Percentiles rank a stretch among this genome's conserved stretches.
Evolutionary conservation across 164 flowering plant genomes (phyloP).

Genomic region (Liquidambar formosana): DNA sequence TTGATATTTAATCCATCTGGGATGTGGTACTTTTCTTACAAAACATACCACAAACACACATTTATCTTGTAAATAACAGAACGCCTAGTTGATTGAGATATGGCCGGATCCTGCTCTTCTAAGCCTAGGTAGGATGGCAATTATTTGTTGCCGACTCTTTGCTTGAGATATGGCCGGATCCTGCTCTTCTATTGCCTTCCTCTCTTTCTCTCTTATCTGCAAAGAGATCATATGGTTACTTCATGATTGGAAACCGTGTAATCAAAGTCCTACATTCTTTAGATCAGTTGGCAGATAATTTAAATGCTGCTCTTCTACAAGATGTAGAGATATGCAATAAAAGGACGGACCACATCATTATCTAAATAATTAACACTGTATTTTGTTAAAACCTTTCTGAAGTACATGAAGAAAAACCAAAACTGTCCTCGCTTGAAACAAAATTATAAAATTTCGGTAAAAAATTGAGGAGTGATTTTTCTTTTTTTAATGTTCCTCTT

Average conservation of each 20-base stretch:
- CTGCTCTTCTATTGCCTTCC: constrained; percentile 47
- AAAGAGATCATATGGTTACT: constrained; percentile 9
- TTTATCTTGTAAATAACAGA: constrained; percentile 57
- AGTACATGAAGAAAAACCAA: not conserved
- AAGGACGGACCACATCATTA: not conserved
- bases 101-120: constrained; percentile 60
- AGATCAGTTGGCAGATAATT: too few species aligned
- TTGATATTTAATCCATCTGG: too few species aligned
- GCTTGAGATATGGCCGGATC: constrained; percentile 64
- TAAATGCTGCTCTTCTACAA: not conserved
- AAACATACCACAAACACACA: constrained; percentile 43
- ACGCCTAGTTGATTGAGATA: constrained; percentile 59
- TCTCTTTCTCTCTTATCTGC: constrained; percentile 75
- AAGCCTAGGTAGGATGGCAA: constrained; percentile 67
- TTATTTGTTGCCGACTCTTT: constrained; percentile 54
- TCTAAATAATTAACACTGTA: not conserved
- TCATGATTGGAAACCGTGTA: too few species aligned
- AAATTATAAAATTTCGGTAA: too few species aligned
- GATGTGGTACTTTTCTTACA: too few species aligned
- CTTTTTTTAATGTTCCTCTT: too few species aligned
- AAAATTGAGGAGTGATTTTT: too few species aligned
- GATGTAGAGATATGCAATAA: too few species aligned
- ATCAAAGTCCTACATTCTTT: not conserved
- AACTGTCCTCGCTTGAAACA: too few species aligned
- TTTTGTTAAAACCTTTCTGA: not conserved